Evolutionary conservation across 148 eudicot genomes (phyloP).

Genomic region (Heliamphora exappendiculata): DNA sequence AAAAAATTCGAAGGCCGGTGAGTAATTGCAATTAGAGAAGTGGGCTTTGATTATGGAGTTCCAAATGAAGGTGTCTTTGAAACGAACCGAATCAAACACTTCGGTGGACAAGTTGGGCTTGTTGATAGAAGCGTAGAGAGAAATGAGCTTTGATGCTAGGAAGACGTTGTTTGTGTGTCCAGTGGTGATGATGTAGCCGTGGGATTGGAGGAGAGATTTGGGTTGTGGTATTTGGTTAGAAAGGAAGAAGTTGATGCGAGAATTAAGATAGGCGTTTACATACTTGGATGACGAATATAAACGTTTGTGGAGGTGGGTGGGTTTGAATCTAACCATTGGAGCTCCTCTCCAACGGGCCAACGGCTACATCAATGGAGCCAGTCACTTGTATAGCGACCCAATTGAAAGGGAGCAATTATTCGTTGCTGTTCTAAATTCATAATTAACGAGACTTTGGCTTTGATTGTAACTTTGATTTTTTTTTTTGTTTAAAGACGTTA

Average conservation of each 20-base stretch:
- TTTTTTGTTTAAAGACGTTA: too few relatives aligned
- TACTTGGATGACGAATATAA: background rate
- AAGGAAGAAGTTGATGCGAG: constrained; percentile 33
- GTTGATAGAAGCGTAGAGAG: constrained; percentile 34
- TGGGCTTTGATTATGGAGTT: constrained; percentile 61
- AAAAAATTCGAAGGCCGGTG: constrained; percentile 33
- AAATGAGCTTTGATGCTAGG: constrained; percentile 65
- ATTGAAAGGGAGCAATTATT: too few relatives aligned
- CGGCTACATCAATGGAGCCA: too few relatives aligned
- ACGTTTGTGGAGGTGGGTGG: constrained; percentile 19
- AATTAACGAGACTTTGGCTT: too few relatives aligned
- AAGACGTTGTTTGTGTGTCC: constrained; percentile 46
- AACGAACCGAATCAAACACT: constrained; percentile 37
- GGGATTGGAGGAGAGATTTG: constrained; percentile 34
- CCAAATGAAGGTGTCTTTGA: constrained; percentile 57
- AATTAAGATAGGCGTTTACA: constrained; percentile 20
- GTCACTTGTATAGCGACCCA: too few relatives aligned
- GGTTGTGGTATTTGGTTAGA: constrained; percentile 18
- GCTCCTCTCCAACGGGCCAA: too few relatives aligned
- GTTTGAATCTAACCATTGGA: constrained; percentile 29
- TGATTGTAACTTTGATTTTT: too few relatives aligned
- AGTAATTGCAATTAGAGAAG: constrained; percentile 40
- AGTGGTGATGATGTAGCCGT: constrained; percentile 44
- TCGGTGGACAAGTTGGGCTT: constrained; percentile 30
- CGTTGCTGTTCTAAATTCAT: too few relatives aligned